Evolutionary conservation across 176 grass and related monocot genomes (phyloP), one percentile per base, ranked within the genome.

Genomic region (Rhynchospora tenuis): DNA sequence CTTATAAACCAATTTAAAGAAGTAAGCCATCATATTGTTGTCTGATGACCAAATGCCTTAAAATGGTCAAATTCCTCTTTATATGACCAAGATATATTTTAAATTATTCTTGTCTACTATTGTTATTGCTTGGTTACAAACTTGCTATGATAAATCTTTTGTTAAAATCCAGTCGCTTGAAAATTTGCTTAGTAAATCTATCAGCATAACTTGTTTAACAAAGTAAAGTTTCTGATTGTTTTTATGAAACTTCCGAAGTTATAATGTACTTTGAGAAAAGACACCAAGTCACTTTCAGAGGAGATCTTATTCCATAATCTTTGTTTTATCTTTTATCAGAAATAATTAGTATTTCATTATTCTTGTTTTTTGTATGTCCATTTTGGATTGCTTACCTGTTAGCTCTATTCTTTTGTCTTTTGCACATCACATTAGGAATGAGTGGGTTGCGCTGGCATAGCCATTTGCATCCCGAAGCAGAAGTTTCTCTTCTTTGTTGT

Each of bases 401-500:
- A 76, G 13, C 23, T 75, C 5, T 55, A 24, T 76, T 11, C 6
- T 55, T 11, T 9, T 17, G 24, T 75, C 51, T 2, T 26, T 75
- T 28, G 15, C 13, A 54, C 23, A 75, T 51, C 14, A 54, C 48
- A 17, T 29, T 28, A 76, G 14, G 48, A 55, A 6, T 68, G 48
- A 12, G 11, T 8, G 48, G 9, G 11, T 10, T 51, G 72, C 23
- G 46, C 50, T 54, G 47, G 46, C 23, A 54, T 28, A 54, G 11
- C 16, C 47, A 52, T 76, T 48, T 52, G 50, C 52, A 24, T 76
- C n/a, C 23, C 55, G 48, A 75, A 28, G 23, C 16, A 45, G 48
- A 76, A 76, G 73, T 54, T 76, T 74, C 3, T 76, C 12, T 76
- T 76, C 23, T 76, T 76, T 52, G 12, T 54, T 75, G 22, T 54